These are phyloP conservation scores for Hansenula sp. DNA, from an alignment of 1,139 yeast species.

Conservation along the genomic window DNA sequence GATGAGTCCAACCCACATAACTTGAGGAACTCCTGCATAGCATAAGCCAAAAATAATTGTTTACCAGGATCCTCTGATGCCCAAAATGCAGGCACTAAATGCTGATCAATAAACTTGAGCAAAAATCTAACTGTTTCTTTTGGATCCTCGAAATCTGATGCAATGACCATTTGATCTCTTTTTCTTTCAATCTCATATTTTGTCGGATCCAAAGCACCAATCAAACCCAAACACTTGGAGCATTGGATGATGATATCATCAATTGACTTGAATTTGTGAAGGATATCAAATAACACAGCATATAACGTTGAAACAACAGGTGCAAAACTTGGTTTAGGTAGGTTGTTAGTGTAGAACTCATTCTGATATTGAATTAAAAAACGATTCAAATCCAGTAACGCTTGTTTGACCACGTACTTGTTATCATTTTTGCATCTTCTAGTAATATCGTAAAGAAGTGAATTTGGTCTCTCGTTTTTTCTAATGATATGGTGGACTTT, in stretches of 20 bases:
- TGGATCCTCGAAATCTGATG: slow-evolving; percentile 59
- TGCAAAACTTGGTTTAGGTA: slow-evolving; percentile 10
- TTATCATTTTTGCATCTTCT: slow-evolving; percentile 64
- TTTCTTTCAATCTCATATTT: slow-evolving; percentile 48
- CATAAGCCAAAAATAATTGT: slow-evolving; percentile 81
- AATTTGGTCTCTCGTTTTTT: slow-evolving; percentile 27
- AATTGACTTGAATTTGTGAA: slow-evolving; percentile 52
- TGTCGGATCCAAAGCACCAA: slow-evolving; percentile 77
- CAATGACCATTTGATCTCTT: slow-evolving; percentile 41
- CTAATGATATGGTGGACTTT: slow-evolving; percentile 24
- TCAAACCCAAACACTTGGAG: slow-evolving; percentile 64
- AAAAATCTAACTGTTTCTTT: slow-evolving; percentile 63
- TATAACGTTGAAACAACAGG: slow-evolving; percentile 40
- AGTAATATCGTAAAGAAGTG: slow-evolving; percentile 44
- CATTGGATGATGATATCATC: slow-evolving; percentile 52
- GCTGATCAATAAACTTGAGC: slow-evolving; percentile 58
- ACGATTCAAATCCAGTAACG: slow-evolving; percentile 59
- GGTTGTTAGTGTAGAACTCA: slow-evolving; percentile 14
- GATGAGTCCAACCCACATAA: slow-evolving; percentile 47
- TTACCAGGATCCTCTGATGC: slow-evolving; percentile 85
- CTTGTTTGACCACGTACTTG: slow-evolving; percentile 73
- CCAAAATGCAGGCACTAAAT: slow-evolving; percentile 78
- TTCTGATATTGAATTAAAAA: slow-evolving; percentile 15
- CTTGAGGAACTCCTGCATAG: slow-evolving; percentile 81
- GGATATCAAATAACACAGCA: slow-evolving; percentile 53